Conservation (phyloP, 1,139 yeast genomes). For the Yamadazyma triangularis region DNA sequence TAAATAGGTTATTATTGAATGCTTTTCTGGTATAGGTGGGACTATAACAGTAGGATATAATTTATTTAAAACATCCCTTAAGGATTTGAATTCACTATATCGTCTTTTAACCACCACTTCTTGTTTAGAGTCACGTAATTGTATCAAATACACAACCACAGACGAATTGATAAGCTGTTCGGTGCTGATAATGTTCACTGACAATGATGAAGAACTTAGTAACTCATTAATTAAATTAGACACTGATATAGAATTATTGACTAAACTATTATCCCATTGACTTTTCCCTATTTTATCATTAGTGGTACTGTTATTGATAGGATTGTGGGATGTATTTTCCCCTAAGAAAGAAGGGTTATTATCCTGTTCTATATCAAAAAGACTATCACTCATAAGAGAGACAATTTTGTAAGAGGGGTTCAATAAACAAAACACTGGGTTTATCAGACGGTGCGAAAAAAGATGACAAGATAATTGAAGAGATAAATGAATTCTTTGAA, state of each 20-base stretch:
- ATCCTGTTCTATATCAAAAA: slow-evolving; percentile 42
- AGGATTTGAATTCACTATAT: slow-evolving; percentile 52
- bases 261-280: slow-evolving; percentile 11
- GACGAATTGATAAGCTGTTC: slow-evolving; percentile 37
- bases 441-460: too few species aligned
- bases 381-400: slow-evolving; percentile 8
- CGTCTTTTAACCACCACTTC: slow-evolving; percentile 39
- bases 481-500: too few species aligned
- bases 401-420: background rate
- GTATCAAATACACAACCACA: slow-evolving; percentile 39
- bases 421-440: background rate
- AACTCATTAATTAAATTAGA: slow-evolving; percentile 32
- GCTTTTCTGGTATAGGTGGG: slow-evolving; percentile 60
- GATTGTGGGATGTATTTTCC: slow-evolving; percentile 5
- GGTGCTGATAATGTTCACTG: slow-evolving; percentile 17
- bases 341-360: slow-evolving; percentile 47
- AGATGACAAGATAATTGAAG: too few species aligned
- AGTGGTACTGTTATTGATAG: background rate
- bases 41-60: slow-evolving; percentile 48
- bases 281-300: slow-evolving; percentile 6
- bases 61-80: slow-evolving; percentile 40
- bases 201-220: slow-evolving; percentile 9
- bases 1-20: slow-evolving; percentile 41
- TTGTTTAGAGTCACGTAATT: slow-evolving; percentile 9
- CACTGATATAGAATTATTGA: slow-evolving; percentile 35